Conservation (phyloP, 1,284 basidiomycete genomes). For the Ceratobasidium sp. region DNA sequence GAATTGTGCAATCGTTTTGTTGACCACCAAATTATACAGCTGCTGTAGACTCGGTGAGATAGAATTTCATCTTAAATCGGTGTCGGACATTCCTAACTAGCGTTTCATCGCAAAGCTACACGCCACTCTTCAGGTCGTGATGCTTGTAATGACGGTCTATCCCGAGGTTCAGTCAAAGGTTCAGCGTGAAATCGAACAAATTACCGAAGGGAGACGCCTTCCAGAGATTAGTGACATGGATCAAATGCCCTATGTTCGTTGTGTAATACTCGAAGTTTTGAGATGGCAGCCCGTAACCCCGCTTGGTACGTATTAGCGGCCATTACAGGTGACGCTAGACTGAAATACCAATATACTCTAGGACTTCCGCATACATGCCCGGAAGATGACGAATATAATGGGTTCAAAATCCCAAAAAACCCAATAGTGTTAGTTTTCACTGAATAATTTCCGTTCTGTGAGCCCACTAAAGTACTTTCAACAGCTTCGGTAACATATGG, state of each 20-base stretch:
- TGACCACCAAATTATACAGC: not conserved
- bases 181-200: slow-evolving; percentile 8
- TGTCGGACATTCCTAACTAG: not conserved
- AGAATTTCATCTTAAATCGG: not conserved
- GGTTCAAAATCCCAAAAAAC: slow-evolving; percentile 48
- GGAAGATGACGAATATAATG: slow-evolving; percentile 45
- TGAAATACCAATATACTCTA: not conserved
- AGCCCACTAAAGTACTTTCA: not conserved
- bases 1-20: too few species aligned
- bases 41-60: slow-evolving; percentile 1
- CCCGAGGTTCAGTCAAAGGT: not conserved
- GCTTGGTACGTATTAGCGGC: not conserved
- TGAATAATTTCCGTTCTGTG: not conserved
- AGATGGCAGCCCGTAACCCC: slow-evolving; percentile 16
- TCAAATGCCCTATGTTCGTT: slow-evolving; percentile 7
- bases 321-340: not conserved
- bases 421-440: slow-evolving; percentile 39
- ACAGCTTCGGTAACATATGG: not conserved
- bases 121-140: not conserved
- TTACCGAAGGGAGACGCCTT: slow-evolving; percentile 3
- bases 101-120: not conserved
- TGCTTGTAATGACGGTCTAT: slow-evolving; percentile 6
- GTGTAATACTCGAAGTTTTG: slow-evolving; percentile 12
- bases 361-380: slow-evolving; percentile 45
- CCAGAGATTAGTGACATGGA: not conserved